Evolutionary conservation across 1,284 basidiomycete species (phyloP).

Genomic region (Tylopilus orsonianus): DNA sequence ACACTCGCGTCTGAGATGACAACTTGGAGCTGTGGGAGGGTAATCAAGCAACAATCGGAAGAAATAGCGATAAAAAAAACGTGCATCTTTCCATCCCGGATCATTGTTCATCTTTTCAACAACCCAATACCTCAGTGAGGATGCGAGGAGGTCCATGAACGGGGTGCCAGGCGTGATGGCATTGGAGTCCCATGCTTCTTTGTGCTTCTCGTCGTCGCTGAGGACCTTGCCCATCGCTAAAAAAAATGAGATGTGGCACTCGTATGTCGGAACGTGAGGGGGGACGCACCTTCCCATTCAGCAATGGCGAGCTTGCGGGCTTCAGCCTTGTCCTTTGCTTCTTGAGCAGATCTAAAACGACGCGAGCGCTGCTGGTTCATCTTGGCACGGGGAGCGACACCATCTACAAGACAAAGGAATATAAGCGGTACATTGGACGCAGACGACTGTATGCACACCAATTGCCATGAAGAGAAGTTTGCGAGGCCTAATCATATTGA

Average conservation of each 20-base stretch:
- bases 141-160: slow-evolving; percentile 93
- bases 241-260: neutral
- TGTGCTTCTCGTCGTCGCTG: slow-evolving; percentile 81
- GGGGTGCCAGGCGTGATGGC: slow-evolving; percentile 99
- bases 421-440: neutral
- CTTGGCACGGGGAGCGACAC: slow-evolving; percentile 97
- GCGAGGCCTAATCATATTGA: slow-evolving; percentile 95
- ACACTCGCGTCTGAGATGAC: slow-evolving; percentile 97
- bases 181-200: slow-evolving; percentile 95
- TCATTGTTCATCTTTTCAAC: slow-evolving; percentile 94
- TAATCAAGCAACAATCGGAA: slow-evolving; percentile 1
- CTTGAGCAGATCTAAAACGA: slow-evolving; percentile 92
- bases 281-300: slow-evolving; percentile 75
- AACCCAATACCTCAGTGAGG: slow-evolving; percentile 94
- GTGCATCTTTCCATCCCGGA: slow-evolving; percentile 92
- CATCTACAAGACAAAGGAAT: slow-evolving; percentile 54
- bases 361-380: slow-evolving; percentile 99
- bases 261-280: neutral
- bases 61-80: neutral
- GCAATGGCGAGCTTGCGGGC: slow-evolving; percentile 79
- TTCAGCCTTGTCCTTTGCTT: slow-evolving; percentile 92
- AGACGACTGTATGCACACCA: slow-evolving; percentile 48
- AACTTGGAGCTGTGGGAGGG: slow-evolving; percentile 72
- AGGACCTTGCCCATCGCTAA: slow-evolving; percentile 88
- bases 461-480: slow-evolving; percentile 99